Conservation (phyloP, 1,139 yeast genomes). For the Yamadazyma pseudoaaseri region DNA sequence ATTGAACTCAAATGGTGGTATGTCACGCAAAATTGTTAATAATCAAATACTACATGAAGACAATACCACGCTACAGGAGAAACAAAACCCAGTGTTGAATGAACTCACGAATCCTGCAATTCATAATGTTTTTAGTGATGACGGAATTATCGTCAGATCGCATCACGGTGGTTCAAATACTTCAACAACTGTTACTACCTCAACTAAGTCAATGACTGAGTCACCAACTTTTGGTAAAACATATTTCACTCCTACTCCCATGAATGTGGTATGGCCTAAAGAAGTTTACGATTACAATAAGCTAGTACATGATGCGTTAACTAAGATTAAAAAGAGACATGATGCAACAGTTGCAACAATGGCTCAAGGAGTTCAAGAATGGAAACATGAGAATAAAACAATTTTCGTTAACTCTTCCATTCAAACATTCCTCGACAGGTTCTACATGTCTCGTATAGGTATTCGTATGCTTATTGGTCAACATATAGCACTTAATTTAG, state of each 20-base stretch:
- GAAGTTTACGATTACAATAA: slow-evolving; percentile 75
- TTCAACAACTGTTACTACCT: slow-evolving; percentile 2
- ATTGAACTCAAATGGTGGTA: slow-evolving; percentile 23
- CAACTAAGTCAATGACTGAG: slow-evolving; percentile 17
- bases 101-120: slow-evolving; percentile 40
- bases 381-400: slow-evolving; percentile 62
- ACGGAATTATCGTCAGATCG: slow-evolving; percentile 49
- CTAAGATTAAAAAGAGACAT: slow-evolving; percentile 76
- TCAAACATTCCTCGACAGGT: slow-evolving; percentile 76
- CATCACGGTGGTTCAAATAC: slow-evolving; percentile 13
- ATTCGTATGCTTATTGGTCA: slow-evolving; percentile 89
- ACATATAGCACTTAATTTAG: slow-evolving; percentile 75
- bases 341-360: slow-evolving; percentile 93
- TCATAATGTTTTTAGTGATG: slow-evolving; percentile 48
- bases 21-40: slow-evolving; percentile 8
- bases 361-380: slow-evolving; percentile 90
- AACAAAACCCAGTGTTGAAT: slow-evolving; percentile 28
- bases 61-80: slow-evolving; percentile 18
- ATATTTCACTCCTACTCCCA: slow-evolving; percentile 61
- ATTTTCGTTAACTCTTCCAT: slow-evolving; percentile 58
- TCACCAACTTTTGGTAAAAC: slow-evolving; percentile 51
- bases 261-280: slow-evolving; percentile 61
- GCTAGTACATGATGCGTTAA: slow-evolving; percentile 61
- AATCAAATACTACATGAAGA: slow-evolving; percentile 17
- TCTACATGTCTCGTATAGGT: slow-evolving; percentile 85